Evolutionary conservation across 805 yeast species (phyloP), one percentile per base, ranked within the genome.

Genomic region (Wickerhamomyces sydowiorum): DNA sequence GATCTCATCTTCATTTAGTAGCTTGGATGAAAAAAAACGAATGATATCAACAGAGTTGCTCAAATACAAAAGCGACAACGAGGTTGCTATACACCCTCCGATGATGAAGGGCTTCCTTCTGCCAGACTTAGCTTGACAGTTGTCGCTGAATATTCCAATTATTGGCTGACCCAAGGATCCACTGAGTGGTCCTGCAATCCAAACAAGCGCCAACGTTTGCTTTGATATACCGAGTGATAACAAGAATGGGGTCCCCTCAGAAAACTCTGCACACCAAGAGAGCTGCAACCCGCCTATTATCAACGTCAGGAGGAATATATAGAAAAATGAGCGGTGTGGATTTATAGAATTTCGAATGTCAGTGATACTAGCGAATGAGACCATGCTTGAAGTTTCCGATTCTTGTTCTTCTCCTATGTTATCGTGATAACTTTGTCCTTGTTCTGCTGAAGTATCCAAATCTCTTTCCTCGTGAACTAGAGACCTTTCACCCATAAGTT

Each of bases 141-240:
- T 68, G 54, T 80, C 86, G 44, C 81, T 74, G 36, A 75, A 51
- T 7, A 76, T 64, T 0, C 86, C 86, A 31, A 79, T 73, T 4
- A 79, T 62, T 0, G 86, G 86, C 56, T 80, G 86, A 0, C 82
- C 82, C 19, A 80, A 48, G 1, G 80, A 68, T 1, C 86, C 86
- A 13, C 81, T 73, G 14, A 78, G 51, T 1, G 86, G 86, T 2
- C 86, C 84, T 1, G 84, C 83, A 19, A 80, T 68, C 86, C 86
- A 80, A 4, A 80, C 72, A 36, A 80, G 60, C 7, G 82, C 78
- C 49, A 80, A 57, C 1, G 69, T 51, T 19, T 75, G 70, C 50
- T 77, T 78, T 2, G 83, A 72, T 37, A 80, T 63, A 5, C 86
- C 86, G n/a, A 80, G 59, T 0, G 81, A 75, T n/a, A 78, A 58